Base-by-base conservation (phyloP, 1,139 yeast species). In the Taphrina pruni region DNA sequence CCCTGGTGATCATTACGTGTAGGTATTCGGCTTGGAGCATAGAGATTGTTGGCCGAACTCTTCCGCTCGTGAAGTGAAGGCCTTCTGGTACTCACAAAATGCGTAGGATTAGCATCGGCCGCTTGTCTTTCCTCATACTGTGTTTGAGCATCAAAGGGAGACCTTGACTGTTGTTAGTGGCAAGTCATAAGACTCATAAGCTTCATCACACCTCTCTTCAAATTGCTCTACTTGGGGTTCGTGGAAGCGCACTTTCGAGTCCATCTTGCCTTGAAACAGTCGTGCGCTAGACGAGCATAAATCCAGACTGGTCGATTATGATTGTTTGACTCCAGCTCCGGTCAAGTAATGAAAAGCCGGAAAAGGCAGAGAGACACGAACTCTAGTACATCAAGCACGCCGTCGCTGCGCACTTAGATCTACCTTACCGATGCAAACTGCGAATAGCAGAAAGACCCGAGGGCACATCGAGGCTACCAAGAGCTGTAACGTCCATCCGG, bases 191-290 rank as follows among this genome's bases (percentile, higher is more conserved):
- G 6, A n/a, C 2, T 45, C 48, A 14, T 45, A 7, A 6, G n/a
- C 17, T 12, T 45, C 20, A 20, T 5, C 38, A n/a, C 46, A 60
- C 39, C 64, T 36, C n/a, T 60, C 52, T 11, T 32, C 41, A 36
- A 11, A 36, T 6, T 51, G 43, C 17, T 51, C 56, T 39, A 20
- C 32, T 39, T 51, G 60, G 8, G 67, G 61, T 39, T 64, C 67
- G 26, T 54, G 67, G 50, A 64, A 64, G 14, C 67, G 60, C 38
- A 64, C 67, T 35, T 64, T 64, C 9, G 60, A 36, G 48, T 64
- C 67, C 67, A 64, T 64, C 17, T 9, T 2, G 36, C 9, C 17
- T 54, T 26, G 43, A 32, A 50, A 12, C n/a, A 9, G 38, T 21
- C 55, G 35, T 21, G 55, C 17, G n/a, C n/a, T 35, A 45, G 2